A percentile compares a stretch with the other conserved stretches of the same genome.
These are phyloP conservation scores for Aphanomyces cochlioides DNA, from an alignment of 352 stramenopile species.

Conservation along the genomic window DNA sequence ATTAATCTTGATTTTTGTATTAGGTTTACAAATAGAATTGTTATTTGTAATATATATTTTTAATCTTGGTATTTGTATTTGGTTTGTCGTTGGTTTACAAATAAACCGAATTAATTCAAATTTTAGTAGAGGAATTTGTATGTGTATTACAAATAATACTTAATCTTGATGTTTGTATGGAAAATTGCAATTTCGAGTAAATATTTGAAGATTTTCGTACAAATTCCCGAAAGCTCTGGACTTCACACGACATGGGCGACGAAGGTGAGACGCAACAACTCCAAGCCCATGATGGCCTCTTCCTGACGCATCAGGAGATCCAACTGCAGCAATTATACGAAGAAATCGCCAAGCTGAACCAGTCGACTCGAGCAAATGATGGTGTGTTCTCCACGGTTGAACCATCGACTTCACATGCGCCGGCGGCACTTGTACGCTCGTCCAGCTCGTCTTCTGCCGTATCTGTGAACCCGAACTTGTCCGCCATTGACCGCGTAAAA, in stretches of 20 bases:
- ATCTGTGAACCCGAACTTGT: constrained; percentile 38
- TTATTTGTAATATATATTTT: background rate
- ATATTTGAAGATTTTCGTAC: too few species aligned
- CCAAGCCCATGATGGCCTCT: constrained; percentile 59
- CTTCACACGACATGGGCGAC: background rate
- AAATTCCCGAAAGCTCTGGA: background rate
- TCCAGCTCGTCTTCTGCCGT: constrained; percentile 24
- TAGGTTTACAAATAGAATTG: background rate
- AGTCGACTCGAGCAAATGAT: background rate
- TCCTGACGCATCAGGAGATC: constrained; percentile 77
- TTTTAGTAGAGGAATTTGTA: background rate
- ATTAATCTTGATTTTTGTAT: constrained; percentile 7
- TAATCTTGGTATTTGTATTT: too few species aligned
- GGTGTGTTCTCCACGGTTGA: constrained; percentile 6
- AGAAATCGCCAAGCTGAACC: constrained; percentile 33
- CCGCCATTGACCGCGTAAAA: constrained; percentile 67
- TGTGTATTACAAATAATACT: background rate
- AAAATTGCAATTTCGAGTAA: constrained; percentile 1
- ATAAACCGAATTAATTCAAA: background rate
- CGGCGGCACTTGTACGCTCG: constrained; percentile 39
- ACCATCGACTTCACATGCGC: constrained; percentile 39
- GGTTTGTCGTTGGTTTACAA: background rate
- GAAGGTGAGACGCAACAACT: constrained; percentile 67
- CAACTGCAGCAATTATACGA: constrained; percentile 65
- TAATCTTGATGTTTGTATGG: constrained; percentile 24